phyloP scores from a whole-genome alignment of 2,329 filamentous ascomycete genomes.

The Purpureocillium takamizusanense region DNA sequence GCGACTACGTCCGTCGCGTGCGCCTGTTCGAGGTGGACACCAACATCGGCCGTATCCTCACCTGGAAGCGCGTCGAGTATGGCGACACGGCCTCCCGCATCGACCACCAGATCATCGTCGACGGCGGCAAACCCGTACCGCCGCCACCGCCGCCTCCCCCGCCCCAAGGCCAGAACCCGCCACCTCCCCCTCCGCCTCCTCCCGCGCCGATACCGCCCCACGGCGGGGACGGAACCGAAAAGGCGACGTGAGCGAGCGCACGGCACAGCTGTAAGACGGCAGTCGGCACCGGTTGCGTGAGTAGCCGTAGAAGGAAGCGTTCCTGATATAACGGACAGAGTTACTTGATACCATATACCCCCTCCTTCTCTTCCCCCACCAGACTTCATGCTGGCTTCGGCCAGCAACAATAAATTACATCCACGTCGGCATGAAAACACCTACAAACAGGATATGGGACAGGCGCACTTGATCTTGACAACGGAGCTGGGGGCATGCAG shows the following conservation, averaged over 20 bases:
- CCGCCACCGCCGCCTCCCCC: slow-evolving; percentile 15
- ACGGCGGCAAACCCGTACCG: slow-evolving; percentile 40
- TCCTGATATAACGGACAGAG: too few species aligned
- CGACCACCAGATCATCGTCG: slow-evolving; percentile 59
- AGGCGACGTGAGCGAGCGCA: neutral
- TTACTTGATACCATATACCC: too few species aligned
- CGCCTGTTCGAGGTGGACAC: slow-evolving; percentile 90
- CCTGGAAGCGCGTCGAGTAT: slow-evolving; percentile 82
- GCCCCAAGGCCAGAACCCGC: neutral
- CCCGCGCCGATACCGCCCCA: neutral
- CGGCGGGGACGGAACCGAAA: neutral
- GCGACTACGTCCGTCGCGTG: slow-evolving; percentile 72
- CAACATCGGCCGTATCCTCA: slow-evolving; percentile 78
- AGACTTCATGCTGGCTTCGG: too few species aligned
- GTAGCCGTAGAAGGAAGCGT: too few species aligned
- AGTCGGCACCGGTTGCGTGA: too few species aligned
- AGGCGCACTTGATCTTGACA: too few species aligned
- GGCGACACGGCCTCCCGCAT: slow-evolving; percentile 43
- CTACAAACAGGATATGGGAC: too few species aligned
- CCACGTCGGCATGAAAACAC: too few species aligned
- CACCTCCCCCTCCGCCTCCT: neutral
- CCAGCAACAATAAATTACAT: too few species aligned
- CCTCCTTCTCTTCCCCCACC: too few species aligned
- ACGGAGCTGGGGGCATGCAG: too few species aligned
- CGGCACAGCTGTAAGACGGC: too few species aligned